Base-by-base conservation (phyloP, 768 basidiomycete species). In the Leccinum disarticulatum region DNA sequence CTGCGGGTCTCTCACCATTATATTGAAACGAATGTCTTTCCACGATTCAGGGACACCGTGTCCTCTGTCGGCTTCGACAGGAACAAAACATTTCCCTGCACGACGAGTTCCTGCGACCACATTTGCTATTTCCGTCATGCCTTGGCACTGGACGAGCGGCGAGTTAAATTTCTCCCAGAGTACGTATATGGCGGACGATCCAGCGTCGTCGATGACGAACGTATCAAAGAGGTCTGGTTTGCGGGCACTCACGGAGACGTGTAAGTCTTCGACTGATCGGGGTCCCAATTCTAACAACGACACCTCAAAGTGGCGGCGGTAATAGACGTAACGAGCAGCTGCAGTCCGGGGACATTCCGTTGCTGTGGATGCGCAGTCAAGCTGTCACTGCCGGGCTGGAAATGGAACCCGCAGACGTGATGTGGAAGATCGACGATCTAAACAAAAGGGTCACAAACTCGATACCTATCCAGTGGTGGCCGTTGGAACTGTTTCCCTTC, bases 81-180 rank as follows among this genome's bases (percentile, higher is more conserved):
- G 46, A 63, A 58, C 13, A 69, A 60, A 13, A 68, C 60, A 22
- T 57, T 79, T 7, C 77, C 80, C 6, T 61, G 58, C 22, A 76
- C 77, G 7, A 69, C 68, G 17, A 59, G 58, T 8, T 65, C 67
- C 2, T 68, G 63, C 54, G 63, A 73, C 35, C 74, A 78, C 53
- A 68, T 80, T 8, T 78, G 77, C 46, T 73, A 70, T 49, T 81
- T 81, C 57, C 75, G 80, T 7, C 80, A 81, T 64, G 80, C 79
- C 1, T 68, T 81, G 5, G 80, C 81, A 1, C 67, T 81, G 28
- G 80, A 81, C 57, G 81, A 81, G 50, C 68, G 74, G 27, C 74
- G 81, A 6, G 79, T 81, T 46, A 81, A 80, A 53, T 81, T 80
- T 60, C 59, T 79, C 3, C 81, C 81, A 0, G 79, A 81, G 57